phyloP scores from a whole-genome alignment of 805 yeast genomes.

The Millerozyma acaciae region DNA sequence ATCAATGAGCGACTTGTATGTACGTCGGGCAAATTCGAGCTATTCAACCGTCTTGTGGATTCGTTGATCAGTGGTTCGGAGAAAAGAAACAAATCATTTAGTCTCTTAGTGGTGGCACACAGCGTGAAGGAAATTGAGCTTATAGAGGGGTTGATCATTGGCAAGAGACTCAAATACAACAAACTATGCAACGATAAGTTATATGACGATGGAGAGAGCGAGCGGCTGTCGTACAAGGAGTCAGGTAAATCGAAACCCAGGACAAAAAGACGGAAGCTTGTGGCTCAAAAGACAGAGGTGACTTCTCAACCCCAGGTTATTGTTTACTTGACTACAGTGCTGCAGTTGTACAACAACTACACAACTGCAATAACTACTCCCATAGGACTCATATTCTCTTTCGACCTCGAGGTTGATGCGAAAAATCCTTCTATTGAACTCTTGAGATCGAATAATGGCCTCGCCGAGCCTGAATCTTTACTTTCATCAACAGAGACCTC shows the following conservation, averaged over 20 bases:
- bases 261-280: no score
- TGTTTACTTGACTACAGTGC: conserved; percentile 27
- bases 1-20: conserved; percentile 50
- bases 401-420: conserved; percentile 30
- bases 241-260: no score
- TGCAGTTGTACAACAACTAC: conserved; percentile 32
- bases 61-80: conserved; percentile 20
- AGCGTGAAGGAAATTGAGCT: conserved; percentile 70
- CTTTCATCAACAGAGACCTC: background rate
- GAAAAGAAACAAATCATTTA: conserved; percentile 10
- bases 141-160: conserved; percentile 74
- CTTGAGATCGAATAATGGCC: conserved; percentile 16
- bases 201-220: conserved; percentile 40
- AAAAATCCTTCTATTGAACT: conserved; percentile 35
- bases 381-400: conserved; percentile 33
- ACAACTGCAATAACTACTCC: conserved; percentile 15
- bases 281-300: background rate
- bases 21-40: conserved; percentile 57
- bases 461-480: conserved; percentile 2
- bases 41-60: conserved; percentile 49
- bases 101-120: conserved; percentile 49
- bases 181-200: conserved; percentile 66
- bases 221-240: no score
- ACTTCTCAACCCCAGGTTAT: conserved; percentile 9
- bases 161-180: conserved; percentile 59